phyloP scores from a whole-genome alignment of 2,329 filamentous ascomycete genomes.

The Penicillium brevicompactum region DNA sequence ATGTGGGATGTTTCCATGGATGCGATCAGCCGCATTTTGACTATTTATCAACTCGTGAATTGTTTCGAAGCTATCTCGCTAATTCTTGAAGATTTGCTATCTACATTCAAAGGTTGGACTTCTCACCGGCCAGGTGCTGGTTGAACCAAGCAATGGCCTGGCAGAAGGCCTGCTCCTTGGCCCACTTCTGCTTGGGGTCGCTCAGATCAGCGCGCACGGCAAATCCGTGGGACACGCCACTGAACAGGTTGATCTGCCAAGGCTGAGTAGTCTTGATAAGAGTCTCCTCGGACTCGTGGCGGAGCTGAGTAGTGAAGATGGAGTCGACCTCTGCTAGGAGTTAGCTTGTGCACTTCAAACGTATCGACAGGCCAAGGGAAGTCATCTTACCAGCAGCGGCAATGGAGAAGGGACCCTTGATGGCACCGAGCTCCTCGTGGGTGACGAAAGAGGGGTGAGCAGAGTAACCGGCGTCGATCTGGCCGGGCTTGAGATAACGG shows the following conservation, averaged over 20 bases:
- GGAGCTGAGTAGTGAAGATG: constrained; percentile 66
- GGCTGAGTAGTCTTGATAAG: constrained; percentile 59
- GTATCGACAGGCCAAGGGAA: neutral
- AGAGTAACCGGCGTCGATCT: constrained; percentile 69
- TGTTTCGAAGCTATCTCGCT: neutral
- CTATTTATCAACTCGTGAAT: neutral
- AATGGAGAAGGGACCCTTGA: constrained; percentile 70
- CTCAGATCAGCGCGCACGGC: constrained; percentile 66
- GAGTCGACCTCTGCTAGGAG: constrained; percentile 57
- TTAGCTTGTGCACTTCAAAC: constrained; percentile 4
- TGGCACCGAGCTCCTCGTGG: constrained; percentile 65
- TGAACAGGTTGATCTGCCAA: constrained; percentile 79
- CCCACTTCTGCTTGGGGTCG: constrained; percentile 62
- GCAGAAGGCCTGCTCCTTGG: constrained; percentile 78
- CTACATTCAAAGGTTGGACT: neutral
- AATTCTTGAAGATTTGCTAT: neutral
- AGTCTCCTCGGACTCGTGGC: constrained; percentile 66
- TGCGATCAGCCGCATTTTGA: neutral
- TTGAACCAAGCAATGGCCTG: constrained; percentile 81
- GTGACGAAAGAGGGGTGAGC: constrained; percentile 79
- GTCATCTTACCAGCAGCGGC: constrained; percentile 52
- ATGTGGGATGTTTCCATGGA: neutral
- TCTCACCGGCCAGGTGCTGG: constrained; percentile 51
- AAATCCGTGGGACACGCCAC: constrained; percentile 73
- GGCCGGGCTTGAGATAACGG: constrained; percentile 65